A percentile compares a stretch with the other conserved stretches of the same genome.
These are phyloP conservation scores for Perkinsus marinus DNA, from an alignment of 169 alveolate genomes.

Conservation along the genomic window DNA sequence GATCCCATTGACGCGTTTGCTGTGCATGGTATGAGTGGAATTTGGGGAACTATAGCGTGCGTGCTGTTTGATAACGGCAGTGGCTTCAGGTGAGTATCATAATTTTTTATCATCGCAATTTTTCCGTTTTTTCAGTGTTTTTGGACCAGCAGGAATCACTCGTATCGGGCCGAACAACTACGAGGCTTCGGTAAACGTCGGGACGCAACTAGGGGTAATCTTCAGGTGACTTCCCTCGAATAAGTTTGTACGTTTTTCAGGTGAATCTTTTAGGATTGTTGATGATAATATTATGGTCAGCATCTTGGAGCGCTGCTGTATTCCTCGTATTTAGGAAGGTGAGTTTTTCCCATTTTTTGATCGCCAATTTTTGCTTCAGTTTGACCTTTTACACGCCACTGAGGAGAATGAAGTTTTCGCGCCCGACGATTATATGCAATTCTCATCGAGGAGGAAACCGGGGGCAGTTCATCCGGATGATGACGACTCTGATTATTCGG, in stretches of 20 bases:
- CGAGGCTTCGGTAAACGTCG: background rate
- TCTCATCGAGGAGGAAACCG: background rate
- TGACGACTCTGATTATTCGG: background rate
- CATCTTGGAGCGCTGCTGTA: background rate
- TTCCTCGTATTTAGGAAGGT: background rate
- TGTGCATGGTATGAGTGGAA: background rate
- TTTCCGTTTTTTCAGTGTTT: background rate
- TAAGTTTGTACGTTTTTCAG: background rate
- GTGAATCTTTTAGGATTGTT: background rate
- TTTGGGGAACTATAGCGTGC: background rate
- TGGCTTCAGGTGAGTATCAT: background rate
- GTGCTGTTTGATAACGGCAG: background rate
- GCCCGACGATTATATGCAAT: background rate
- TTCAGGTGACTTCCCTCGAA: too few species aligned
- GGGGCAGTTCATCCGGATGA: background rate
- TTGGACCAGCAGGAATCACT: background rate
- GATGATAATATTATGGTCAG: background rate
- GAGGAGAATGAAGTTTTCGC: background rate
- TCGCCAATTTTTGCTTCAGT: background rate
- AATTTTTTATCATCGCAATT: background rate
- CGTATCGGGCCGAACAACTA: background rate
- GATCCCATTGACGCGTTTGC: conserved; percentile 1
- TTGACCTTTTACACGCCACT: background rate
- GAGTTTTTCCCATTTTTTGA: background rate
- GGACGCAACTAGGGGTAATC: background rate